phyloP scores from a whole-genome alignment of 441 rosid genomes.

The Macaranga tanarius region DNA sequence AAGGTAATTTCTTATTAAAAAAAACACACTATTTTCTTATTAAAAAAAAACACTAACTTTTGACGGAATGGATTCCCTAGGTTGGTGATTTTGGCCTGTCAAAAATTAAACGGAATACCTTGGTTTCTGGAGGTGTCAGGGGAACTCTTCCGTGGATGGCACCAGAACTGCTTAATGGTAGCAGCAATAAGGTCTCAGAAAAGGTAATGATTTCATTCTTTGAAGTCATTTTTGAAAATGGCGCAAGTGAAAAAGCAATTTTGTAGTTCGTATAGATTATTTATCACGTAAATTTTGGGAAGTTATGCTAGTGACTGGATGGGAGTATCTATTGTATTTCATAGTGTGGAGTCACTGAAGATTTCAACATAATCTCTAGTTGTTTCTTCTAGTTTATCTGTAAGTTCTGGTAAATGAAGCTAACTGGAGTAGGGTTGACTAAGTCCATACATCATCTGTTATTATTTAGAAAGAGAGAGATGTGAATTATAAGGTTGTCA shows the following conservation, averaged over 20 bases:
- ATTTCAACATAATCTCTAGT: neutral
- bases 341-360: neutral
- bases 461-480: neutral
- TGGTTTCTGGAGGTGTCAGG: constrained; percentile 97
- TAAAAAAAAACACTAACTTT: no score
- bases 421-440: neutral
- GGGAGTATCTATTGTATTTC: neutral
- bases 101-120: constrained; percentile 91
- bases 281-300: constrained; percentile 8
- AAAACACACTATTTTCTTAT: no score
- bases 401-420: neutral
- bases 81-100: constrained; percentile 98
- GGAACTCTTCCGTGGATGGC: constrained; percentile 99
- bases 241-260: neutral
- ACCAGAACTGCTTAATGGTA: constrained; percentile 89
- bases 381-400: neutral
- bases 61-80: constrained; percentile 36
- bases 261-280: neutral
- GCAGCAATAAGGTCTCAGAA: constrained; percentile 92
- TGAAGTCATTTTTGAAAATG: neutral
- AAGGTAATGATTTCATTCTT: constrained; percentile 51
- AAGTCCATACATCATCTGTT: neutral
- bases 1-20: neutral
- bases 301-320: neutral
- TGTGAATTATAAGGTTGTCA: neutral